phyloP scores from a whole-genome alignment of 1,139 yeast genomes.

The Trichomonascaceae sp. region DNA sequence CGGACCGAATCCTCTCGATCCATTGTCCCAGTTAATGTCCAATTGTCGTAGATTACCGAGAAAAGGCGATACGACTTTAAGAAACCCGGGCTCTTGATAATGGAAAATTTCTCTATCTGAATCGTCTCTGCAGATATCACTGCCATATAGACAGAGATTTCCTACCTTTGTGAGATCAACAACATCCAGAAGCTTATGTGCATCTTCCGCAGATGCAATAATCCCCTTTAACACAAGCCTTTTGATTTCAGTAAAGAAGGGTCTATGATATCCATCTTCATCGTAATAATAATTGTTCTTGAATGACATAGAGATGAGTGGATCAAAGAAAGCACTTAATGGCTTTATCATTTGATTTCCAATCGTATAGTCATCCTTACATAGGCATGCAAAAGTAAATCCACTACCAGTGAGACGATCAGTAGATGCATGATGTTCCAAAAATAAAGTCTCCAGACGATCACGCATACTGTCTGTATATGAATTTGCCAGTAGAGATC shows the following conservation, averaged over 20 bases:
- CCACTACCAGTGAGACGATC: constrained; percentile 20
- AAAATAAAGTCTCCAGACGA: constrained; percentile 12
- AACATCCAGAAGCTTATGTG: constrained; percentile 10
- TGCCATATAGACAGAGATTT: constrained; percentile 15
- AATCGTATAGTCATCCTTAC: constrained; percentile 11
- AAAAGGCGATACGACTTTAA: constrained; percentile 1
- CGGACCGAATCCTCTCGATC: not conserved
- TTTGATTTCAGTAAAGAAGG: constrained; percentile 7
- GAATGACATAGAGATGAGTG: constrained; percentile 5
- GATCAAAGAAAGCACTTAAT: constrained; percentile 15
- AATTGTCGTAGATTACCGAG: constrained; percentile 3
- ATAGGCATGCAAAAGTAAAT: constrained; percentile 22
- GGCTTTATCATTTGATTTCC: constrained; percentile 9
- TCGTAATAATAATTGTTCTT: not conserved
- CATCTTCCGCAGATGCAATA: constrained; percentile 12
- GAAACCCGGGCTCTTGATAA: constrained; percentile 2
- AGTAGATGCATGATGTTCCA: constrained; percentile 16
- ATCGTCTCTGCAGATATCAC: constrained; percentile 11
- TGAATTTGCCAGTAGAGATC: constrained; percentile 17
- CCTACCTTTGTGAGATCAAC: constrained; percentile 13
- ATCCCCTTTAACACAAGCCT: constrained; percentile 21
- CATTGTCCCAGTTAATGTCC: constrained; percentile 7
- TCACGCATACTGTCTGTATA: constrained; percentile 5
- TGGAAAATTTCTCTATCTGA: not conserved
- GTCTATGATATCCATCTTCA: not conserved